phyloP scores from a whole-genome alignment of 495 filamentous ascomycete species.

The Ascobolus immersus region DNA sequence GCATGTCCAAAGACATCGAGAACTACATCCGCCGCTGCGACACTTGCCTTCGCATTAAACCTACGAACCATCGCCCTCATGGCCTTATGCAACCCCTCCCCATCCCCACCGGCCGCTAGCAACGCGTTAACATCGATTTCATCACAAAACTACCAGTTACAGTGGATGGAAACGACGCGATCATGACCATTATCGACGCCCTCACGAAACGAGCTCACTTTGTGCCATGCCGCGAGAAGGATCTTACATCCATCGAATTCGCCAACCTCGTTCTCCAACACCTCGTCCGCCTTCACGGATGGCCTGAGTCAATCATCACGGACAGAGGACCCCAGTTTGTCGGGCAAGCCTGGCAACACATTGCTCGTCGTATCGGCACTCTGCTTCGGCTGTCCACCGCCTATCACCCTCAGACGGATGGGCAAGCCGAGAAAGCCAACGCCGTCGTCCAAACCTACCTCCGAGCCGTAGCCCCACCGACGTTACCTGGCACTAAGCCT shows the following conservation, averaged over 20 bases:
- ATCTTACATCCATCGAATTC: neutral
- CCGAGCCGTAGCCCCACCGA: no score
- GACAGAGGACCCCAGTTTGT: no score
- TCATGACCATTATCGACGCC: conserved; percentile 1
- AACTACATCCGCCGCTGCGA: neutral
- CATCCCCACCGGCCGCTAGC: neutral
- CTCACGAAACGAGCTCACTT: conserved; percentile 2
- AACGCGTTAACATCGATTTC: conserved; percentile 2
- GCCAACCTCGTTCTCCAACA: no score
- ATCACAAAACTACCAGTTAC: conserved; percentile 2
- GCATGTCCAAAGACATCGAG: neutral
- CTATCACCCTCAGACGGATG: no score
- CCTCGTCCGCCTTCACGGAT: no score
- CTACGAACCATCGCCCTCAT: neutral
- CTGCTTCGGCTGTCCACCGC: no score
- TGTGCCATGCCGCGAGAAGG: neutral
- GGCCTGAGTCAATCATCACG: no score
- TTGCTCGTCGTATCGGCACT: no score
- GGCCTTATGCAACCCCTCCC: neutral
- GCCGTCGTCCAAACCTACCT: no score
- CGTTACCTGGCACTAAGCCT: no score
- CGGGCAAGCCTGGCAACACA: no score
- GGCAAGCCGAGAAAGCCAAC: no score
- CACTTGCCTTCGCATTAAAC: neutral
- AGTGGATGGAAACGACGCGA: neutral